These are phyloP conservation scores for Globisporangium ultimum DNA, from an alignment of 352 stramenopile genomes.

Conservation along the genomic window DNA sequence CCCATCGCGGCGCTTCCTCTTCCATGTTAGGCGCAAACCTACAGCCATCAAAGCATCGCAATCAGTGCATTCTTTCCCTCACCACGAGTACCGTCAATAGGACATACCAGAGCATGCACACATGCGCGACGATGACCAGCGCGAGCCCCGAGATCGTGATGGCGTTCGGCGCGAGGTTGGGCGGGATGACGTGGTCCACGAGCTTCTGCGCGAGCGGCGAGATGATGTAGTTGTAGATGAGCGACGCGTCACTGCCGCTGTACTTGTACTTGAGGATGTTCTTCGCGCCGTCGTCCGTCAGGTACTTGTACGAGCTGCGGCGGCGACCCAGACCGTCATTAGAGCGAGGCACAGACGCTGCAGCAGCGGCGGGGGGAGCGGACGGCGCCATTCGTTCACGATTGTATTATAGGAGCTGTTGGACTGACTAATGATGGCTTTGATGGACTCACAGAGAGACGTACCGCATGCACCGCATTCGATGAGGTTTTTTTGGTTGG, in stretches of 20 bases:
- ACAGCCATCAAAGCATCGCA: conserved; percentile 52
- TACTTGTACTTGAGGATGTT: conserved; percentile 80
- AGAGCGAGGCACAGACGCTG: no score
- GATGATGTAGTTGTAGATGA: conserved; percentile 83
- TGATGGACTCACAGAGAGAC: no score
- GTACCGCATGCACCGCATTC: no score
- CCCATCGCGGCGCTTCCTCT: conserved; percentile 66
- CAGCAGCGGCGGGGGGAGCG: not conserved
- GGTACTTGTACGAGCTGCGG: conserved; percentile 46
- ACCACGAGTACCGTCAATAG: not conserved
- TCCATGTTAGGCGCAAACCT: conserved; percentile 84
- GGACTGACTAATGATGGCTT: no score
- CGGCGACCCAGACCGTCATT: not conserved
- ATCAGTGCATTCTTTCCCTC: conserved; percentile 3
- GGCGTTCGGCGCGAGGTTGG: conserved; percentile 70
- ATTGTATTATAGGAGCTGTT: no score
- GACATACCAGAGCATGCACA: conserved; percentile 69
- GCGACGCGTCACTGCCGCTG: conserved; percentile 76
- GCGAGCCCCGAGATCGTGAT: conserved; percentile 79
- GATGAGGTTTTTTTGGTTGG: no score
- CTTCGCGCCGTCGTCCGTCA: conserved; percentile 66
- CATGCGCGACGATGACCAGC: conserved; percentile 67
- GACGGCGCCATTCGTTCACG: not conserved
- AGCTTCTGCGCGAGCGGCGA: conserved; percentile 73
- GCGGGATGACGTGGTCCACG: conserved; percentile 70